Conservation (phyloP, 306 rosid species). For the Parietaria judaica region DNA sequence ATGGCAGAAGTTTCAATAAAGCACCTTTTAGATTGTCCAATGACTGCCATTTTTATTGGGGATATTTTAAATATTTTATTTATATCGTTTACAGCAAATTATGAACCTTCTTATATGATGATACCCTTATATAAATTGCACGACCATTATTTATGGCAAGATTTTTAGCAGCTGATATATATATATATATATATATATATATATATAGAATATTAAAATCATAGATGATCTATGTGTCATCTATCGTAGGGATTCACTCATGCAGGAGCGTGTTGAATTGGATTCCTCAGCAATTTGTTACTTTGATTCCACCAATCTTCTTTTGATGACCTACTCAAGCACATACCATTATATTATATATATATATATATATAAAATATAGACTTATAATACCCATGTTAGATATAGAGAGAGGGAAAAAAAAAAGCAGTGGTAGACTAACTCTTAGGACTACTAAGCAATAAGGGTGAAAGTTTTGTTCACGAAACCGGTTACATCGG, state of each 20-base stretch:
- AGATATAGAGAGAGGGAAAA: too few relatives aligned
- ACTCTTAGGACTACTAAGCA: too few relatives aligned
- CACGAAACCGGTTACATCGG: too few relatives aligned
- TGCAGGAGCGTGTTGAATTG: neutral
- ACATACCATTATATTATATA: too few relatives aligned
- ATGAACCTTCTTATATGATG: too few relatives aligned
- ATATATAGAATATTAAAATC: neutral
- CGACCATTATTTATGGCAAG: neutral
- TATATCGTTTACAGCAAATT: neutral
- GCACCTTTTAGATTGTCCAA: conserved; percentile 2
- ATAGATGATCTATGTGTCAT: neutral
- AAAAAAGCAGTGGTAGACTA: too few relatives aligned
- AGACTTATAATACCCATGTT: too few relatives aligned
- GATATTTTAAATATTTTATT: neutral
- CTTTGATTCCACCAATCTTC: neutral
- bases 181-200: too few relatives aligned
- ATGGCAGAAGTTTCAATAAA: neutral
- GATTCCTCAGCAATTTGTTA: conserved; percentile 1
- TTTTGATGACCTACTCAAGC: too few relatives aligned
- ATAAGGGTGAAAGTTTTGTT: too few relatives aligned
- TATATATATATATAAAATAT: too few relatives aligned
- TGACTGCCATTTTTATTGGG: neutral
- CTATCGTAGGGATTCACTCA: conserved; percentile 1
- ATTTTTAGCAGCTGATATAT: neutral
- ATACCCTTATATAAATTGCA: too few relatives aligned